Base-by-base conservation (phyloP, 306 rosid genomes). In the Rosa persica region DNA sequence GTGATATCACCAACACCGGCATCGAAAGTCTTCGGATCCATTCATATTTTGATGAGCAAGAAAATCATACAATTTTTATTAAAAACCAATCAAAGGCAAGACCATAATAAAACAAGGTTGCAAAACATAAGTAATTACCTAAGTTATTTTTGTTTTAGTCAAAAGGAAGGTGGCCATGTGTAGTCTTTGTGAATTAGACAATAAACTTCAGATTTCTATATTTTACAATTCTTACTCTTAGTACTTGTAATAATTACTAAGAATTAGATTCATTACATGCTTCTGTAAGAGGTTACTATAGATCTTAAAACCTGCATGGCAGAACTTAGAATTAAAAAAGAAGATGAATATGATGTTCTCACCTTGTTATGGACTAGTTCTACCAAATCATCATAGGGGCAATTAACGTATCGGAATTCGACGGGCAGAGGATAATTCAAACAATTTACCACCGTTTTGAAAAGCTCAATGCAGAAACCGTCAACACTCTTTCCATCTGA, bases 1-100 rank as follows among this genome's bases (percentile, higher is more conserved):
- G 96, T 93, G 38, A 88, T 23, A 73, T 93, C 97, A 1, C 92
- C 97, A 77, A 90, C 80, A 13, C 49, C 88, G 9, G 89, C 93
- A 12, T 90, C 93, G 6, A 36, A 88, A 23, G 88, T 88, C 97
- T 93, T 67, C 12, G 12, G 2, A 42, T 42, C 72, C 66, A 49
- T 80, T 42, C 80, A 82, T 34, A 78, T 55, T 46, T 75, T 6
- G 66, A 74, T 38, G 46, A 30, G 8, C 40, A 5, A 67, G 38
- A 78, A 30, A 78, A 78, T 3, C 65, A 72, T 20, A 61, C 3
- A 69, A 13, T 19, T 49, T 27, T 12, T 16, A 55, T 79, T 38
- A 87, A 76, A 27, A 39, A 61, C 40, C 27, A 70, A 49, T 16
- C 22, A 11, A 70, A 48, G 20, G 27, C 38, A 51, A 42, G 30